Percentiles rank a stretch among this genome's conserved stretches.
Evolutionary conservation across 2,329 filamentous ascomycete genomes (phyloP).

Genomic region (Penicillium sp.): DNA sequence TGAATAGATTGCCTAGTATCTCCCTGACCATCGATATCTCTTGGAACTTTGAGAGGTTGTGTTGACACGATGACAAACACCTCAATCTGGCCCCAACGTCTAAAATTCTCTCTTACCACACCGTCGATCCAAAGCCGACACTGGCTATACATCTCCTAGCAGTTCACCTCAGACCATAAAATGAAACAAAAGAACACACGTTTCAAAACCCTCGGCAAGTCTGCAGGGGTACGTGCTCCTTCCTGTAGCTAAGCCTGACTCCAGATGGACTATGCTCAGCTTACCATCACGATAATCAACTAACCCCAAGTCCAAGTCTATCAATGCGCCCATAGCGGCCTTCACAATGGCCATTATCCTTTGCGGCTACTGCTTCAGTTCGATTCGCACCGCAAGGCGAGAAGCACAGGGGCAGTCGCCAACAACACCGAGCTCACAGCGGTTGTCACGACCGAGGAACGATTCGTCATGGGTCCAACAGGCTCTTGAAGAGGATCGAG

Average conservation of each 20-base stretch:
- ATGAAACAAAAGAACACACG: slow-evolving; percentile 15
- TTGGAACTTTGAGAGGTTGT: background rate
- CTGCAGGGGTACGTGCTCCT: slow-evolving; percentile 16
- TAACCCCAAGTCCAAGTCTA: slow-evolving; percentile 35
- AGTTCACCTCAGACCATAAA: background rate
- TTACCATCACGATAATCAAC: background rate
- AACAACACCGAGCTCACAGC: slow-evolving; percentile 31
- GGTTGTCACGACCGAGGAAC: slow-evolving; percentile 41
- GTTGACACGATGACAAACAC: background rate
- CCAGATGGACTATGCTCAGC: background rate
- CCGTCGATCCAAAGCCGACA: background rate
- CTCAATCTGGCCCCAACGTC: background rate
- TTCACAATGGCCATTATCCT: slow-evolving; percentile 58
- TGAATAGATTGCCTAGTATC: background rate
- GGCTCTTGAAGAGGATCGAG: slow-evolving; percentile 30
- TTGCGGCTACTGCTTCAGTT: slow-evolving; percentile 58
- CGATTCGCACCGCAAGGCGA: slow-evolving; percentile 60
- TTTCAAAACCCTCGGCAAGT: slow-evolving; percentile 15
- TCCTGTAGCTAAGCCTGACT: background rate
- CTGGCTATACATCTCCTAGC: background rate
- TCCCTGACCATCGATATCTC: background rate
- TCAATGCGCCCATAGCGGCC: slow-evolving; percentile 58
- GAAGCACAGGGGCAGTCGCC: slow-evolving; percentile 55
- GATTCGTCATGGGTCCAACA: slow-evolving; percentile 30
- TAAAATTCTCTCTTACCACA: background rate